A percentile compares a stretch with the other conserved stretches of the same genome.
Evolutionary conservation across 1,139 yeast genomes (phyloP).

Genomic region (Oligophagozyma castellii): DNA sequence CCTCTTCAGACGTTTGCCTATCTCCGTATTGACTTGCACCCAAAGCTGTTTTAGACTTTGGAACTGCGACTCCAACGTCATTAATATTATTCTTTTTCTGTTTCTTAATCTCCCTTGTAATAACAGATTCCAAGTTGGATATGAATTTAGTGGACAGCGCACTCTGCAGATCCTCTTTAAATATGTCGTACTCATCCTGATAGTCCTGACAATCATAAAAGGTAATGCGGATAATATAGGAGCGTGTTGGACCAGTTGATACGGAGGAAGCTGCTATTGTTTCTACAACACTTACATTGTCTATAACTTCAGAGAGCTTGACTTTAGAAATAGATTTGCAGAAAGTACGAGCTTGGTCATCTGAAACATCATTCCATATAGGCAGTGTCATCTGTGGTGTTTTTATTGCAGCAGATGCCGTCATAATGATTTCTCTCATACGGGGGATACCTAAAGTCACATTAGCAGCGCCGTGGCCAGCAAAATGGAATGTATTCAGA

Average conservation of each 20-base stretch:
- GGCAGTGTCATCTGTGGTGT: slow-evolving; percentile 98
- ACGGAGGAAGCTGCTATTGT: slow-evolving; percentile 54
- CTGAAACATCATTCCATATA: slow-evolving; percentile 60
- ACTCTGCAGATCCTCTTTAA: slow-evolving; percentile 63
- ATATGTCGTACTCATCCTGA: slow-evolving; percentile 75
- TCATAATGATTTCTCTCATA: slow-evolving; percentile 99
- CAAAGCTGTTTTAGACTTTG: slow-evolving; percentile 38
- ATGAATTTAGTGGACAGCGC: slow-evolving; percentile 57
- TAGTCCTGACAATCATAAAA: slow-evolving; percentile 73
- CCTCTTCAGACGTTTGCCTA: slow-evolving; percentile 35
- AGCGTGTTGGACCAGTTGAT: slow-evolving; percentile 37
- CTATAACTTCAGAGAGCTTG: slow-evolving; percentile 77
- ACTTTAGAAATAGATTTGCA: slow-evolving; percentile 84
- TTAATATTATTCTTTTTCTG: slow-evolving; percentile 52
- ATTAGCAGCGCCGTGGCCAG: slow-evolving; percentile 99
- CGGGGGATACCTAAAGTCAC: slow-evolving; percentile 99
- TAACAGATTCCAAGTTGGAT: slow-evolving; percentile 52
- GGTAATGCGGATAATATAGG: slow-evolving; percentile 59
- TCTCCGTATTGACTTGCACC: slow-evolving; percentile 27
- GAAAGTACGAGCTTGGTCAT: slow-evolving; percentile 83
- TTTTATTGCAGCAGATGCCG: slow-evolving; percentile 87
- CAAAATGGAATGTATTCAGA: slow-evolving; percentile 97
- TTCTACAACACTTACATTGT: slow-evolving; percentile 75
- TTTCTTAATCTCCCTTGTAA: slow-evolving; percentile 70
- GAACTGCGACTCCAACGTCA: slow-evolving; percentile 60